Evolutionary conservation across 2,329 filamentous ascomycete species (phyloP), one percentile per base, ranked within the genome.

Genomic region (Aspergillus ibericus): DNA sequence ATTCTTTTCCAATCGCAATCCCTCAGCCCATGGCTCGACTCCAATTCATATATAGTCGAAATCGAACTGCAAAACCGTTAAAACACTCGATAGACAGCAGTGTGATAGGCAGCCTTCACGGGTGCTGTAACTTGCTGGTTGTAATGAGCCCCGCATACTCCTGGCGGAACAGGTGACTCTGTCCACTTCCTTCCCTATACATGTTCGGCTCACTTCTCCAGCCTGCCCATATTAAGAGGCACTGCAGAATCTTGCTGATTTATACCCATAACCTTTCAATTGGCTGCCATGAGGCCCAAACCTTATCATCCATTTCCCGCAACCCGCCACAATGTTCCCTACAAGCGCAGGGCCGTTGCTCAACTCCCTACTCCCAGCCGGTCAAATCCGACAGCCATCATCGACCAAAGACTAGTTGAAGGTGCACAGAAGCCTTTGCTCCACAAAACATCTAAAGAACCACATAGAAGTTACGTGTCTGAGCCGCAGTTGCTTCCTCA

Each of bases 401-500:
- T 68, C 27, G 61, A 70, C 38, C 61, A 70, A 44, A 65, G 35
- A 36, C 59, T 69, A n/a, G 60, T 69, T 13, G 59, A 69, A 49
- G 66, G 66, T 29, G 56, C 68, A 12, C 67, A 68, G 35, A 54
- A 59, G 38, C 55, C 51, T 3, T 40, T 42, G 9, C 57, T 56
- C 15, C 56, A n/a, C 35, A 54, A 51, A 38, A 46, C 50, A 15
- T 32, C 48, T 20, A 38, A 18, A 36, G 53, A 58, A 5, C 27
- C 34, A 4, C 18, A 9, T 40, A 27, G 42, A 13, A 42, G 3
- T 9, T 52, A 51, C 18, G 5, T 18, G 15, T 22, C 42, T 25
- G 47, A 18, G 25, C 27, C 20, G 5, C 51, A 58, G 13, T 36
- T 56, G 15, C 46, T 9, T 32, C 55, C 36, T 5, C 42, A 13